These are phyloP conservation scores for Hypoxylon subgilvum DNA, from an alignment of 495 filamentous ascomycete genomes.

Conservation along the genomic window DNA sequence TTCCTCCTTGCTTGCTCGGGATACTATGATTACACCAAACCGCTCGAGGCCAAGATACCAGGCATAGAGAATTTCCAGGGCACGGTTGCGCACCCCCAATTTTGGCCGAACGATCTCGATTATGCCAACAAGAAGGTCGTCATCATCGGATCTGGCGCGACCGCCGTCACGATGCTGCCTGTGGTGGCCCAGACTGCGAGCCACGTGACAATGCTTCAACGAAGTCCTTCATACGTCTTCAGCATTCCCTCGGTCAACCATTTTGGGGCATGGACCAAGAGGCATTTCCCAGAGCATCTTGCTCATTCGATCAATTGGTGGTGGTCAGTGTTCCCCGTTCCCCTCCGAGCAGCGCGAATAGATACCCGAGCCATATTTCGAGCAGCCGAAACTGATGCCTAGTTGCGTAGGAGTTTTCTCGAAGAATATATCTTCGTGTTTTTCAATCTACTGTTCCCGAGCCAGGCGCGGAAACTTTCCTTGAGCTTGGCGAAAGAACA, in stretches of 20 bases:
- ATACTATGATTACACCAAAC: constrained; percentile 70
- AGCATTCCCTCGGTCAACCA: constrained; percentile 48
- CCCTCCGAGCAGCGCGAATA: background rate
- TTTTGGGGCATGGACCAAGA: constrained; percentile 13
- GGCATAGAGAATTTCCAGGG: constrained; percentile 64
- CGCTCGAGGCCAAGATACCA: constrained; percentile 62
- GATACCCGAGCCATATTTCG: background rate
- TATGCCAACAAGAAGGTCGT: constrained; percentile 59
- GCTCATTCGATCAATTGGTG: constrained; percentile 44
- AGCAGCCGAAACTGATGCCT: background rate
- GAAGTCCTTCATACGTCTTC: constrained; percentile 64
- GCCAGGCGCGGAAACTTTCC: constrained; percentile 55
- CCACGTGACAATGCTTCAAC: constrained; percentile 63
- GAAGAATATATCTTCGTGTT: constrained; percentile 41
- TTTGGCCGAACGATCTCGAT: constrained; percentile 61
- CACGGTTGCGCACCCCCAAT: constrained; percentile 64
- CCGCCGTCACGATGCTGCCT: constrained; percentile 62
- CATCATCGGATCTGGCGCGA: constrained; percentile 64
- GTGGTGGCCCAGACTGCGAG: constrained; percentile 54
- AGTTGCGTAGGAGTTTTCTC: constrained; percentile 10
- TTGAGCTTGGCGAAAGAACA: constrained; percentile 49
- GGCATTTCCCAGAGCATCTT: constrained; percentile 9
- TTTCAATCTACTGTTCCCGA: constrained; percentile 56
- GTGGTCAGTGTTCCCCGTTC: constrained; percentile 32
- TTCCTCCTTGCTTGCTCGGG: constrained; percentile 68